Evolutionary conservation across 2,329 filamentous ascomycete species (phyloP).

Genomic region (Apiospora rasikravindrae): DNA sequence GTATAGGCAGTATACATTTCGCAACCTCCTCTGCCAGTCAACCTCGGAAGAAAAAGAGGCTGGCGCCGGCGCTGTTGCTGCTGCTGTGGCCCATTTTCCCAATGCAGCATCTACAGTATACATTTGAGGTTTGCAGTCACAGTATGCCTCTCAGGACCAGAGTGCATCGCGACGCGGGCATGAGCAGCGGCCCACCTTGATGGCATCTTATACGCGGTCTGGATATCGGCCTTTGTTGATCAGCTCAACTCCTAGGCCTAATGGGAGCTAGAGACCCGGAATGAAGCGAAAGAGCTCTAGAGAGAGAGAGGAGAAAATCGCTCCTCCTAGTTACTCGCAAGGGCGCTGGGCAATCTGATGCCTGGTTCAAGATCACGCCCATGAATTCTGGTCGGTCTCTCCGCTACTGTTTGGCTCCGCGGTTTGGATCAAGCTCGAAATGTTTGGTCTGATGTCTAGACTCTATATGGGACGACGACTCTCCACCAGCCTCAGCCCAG

Average conservation of each 20-base stretch:
- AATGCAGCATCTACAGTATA: slow-evolving; percentile 15
- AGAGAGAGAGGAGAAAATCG: not conserved
- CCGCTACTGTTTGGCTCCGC: not conserved
- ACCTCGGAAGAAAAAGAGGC: not conserved
- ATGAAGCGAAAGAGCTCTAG: slow-evolving; percentile 4
- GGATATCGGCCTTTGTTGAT: slow-evolving; percentile 10
- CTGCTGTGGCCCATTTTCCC: not conserved
- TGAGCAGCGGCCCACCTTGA: slow-evolving; percentile 8
- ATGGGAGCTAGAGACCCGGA: slow-evolving; percentile 4
- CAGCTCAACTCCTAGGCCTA: not conserved
- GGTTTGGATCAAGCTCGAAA: slow-evolving; percentile 2
- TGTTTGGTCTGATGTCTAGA: slow-evolving; percentile 14
- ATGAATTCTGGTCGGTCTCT: slow-evolving; percentile 6
- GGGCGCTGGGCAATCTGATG: not conserved
- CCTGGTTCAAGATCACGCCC: not conserved
- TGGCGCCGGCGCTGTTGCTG: not conserved
- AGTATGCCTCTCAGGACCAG: slow-evolving; percentile 8
- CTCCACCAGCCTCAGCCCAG: slow-evolving; percentile 13
- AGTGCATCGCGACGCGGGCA: slow-evolving; percentile 1
- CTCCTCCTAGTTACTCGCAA: not conserved
- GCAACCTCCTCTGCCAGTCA: not conserved
- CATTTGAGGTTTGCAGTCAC: slow-evolving; percentile 8
- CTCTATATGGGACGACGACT: slow-evolving; percentile 14
- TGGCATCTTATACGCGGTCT: slow-evolving; percentile 7
- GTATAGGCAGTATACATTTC: not conserved